Conservation (phyloP, 306 rosid genomes). For the Morella rubra region DNA sequence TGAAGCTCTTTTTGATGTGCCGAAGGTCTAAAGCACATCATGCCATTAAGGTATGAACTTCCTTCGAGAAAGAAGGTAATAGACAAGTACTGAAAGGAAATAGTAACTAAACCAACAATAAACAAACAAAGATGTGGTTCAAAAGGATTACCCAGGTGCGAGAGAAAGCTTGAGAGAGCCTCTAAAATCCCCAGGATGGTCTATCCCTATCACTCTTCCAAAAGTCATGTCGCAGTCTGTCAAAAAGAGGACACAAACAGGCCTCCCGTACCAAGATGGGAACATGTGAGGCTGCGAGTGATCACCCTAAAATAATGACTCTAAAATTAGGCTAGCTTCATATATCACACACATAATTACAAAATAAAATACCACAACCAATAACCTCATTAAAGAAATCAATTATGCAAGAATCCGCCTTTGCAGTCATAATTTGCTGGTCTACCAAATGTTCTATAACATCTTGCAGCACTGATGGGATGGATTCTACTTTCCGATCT, state of each 20-base stretch:
- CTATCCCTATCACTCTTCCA: slow-evolving; percentile 60
- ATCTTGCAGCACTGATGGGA: slow-evolving; percentile 79
- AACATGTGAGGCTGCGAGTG: slow-evolving; percentile 80
- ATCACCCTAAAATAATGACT: slow-evolving; percentile 67
- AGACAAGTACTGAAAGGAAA: not conserved
- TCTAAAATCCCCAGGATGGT: slow-evolving; percentile 80
- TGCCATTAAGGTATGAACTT: not conserved
- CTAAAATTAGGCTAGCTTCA: slow-evolving; percentile 31
- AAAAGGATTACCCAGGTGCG: slow-evolving; percentile 67
- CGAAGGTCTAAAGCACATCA: not conserved
- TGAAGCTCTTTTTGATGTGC: not conserved
- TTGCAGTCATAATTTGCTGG: slow-evolving; percentile 59
- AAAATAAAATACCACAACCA: slow-evolving; percentile 13
- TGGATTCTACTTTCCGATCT: slow-evolving; percentile 75
- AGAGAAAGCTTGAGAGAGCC: slow-evolving; percentile 73
- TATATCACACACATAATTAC: not conserved
- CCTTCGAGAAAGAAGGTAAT: slow-evolving; percentile 5
- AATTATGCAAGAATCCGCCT: slow-evolving; percentile 88
- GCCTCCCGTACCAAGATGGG: slow-evolving; percentile 89
- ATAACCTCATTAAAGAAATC: slow-evolving; percentile 87
- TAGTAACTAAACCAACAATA: slow-evolving; percentile 3
- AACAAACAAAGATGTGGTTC: slow-evolving; percentile 14
- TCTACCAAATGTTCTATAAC: slow-evolving; percentile 59
- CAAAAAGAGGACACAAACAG: slow-evolving; percentile 62
- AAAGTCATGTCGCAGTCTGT: slow-evolving; percentile 90